Conservation (phyloP, 345 rosid species). For the Microcos paniculata region DNA sequence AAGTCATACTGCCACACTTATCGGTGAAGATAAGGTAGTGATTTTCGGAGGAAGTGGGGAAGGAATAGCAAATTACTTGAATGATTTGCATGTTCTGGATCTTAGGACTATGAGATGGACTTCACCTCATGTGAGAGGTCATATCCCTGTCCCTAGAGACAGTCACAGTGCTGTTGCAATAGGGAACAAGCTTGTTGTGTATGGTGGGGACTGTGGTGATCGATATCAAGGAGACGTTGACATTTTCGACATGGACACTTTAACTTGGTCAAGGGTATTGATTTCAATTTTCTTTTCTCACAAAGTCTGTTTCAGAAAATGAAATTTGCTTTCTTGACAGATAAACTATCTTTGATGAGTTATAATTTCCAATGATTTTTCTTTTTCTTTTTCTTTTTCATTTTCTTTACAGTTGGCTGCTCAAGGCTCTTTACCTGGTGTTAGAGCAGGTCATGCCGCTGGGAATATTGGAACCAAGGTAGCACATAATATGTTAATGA, state of each 20-base stretch:
- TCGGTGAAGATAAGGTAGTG: slow-evolving; percentile 45
- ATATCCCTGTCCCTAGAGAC: slow-evolving; percentile 66
- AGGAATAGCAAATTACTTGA: slow-evolving; percentile 74
- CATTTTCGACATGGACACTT: slow-evolving; percentile 44
- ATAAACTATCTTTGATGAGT: not conserved
- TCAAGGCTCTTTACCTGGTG: slow-evolving; percentile 60
- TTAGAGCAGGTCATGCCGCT: slow-evolving; percentile 73
- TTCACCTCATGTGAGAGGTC: slow-evolving; percentile 54
- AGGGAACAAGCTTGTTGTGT: slow-evolving; percentile 48
- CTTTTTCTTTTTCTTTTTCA: no score
- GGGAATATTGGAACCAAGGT: slow-evolving; percentile 59
- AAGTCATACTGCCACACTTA: slow-evolving; percentile 69
- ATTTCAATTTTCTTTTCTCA: slow-evolving; percentile 5
- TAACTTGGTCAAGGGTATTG: slow-evolving; percentile 64
- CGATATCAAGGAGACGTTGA: slow-evolving; percentile 63
- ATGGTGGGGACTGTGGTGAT: slow-evolving; percentile 78
- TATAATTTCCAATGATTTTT: not conserved
- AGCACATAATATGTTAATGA: slow-evolving; percentile 12
- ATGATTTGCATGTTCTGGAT: slow-evolving; percentile 64
- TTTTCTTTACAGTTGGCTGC: slow-evolving; percentile 39
- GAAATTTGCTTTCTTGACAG: not conserved
- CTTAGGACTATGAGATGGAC: slow-evolving; percentile 65
- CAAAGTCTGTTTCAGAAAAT: not conserved
- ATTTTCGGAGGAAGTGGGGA: slow-evolving; percentile 83
- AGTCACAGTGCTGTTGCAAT: slow-evolving; percentile 62